Conservation (phyloP, 768 basidiomycete genomes). For the Fistulinella prunicolor region DNA sequence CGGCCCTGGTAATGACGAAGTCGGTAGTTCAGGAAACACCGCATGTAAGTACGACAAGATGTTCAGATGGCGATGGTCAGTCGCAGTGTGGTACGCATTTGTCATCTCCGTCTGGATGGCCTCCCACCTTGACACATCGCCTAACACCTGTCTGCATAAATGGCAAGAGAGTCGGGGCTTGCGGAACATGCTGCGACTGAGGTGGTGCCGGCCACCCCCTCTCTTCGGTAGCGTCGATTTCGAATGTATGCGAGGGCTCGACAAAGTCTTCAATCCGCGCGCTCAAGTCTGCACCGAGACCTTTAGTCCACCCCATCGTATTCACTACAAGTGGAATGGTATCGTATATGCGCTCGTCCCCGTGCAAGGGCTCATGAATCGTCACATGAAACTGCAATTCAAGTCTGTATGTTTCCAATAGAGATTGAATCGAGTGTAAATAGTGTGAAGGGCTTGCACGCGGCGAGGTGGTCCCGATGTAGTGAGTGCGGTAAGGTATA, state of each 20-base stretch:
- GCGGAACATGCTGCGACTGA: slow-evolving; percentile 7
- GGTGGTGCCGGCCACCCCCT: slow-evolving; percentile 17
- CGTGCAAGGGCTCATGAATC: slow-evolving; percentile 26
- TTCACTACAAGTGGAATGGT: slow-evolving; percentile 85
- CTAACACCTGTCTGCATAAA: background rate
- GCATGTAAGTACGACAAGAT: slow-evolving; percentile 80
- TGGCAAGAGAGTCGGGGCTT: background rate
- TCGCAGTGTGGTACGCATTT: slow-evolving; percentile 34
- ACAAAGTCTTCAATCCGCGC: slow-evolving; percentile 64
- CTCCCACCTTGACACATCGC: slow-evolving; percentile 32
- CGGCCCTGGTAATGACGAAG: slow-evolving; percentile 12
- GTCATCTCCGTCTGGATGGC: slow-evolving; percentile 39
- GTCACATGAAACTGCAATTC: slow-evolving; percentile 56
- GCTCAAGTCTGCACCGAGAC: slow-evolving; percentile 81
- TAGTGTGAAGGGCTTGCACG: slow-evolving; percentile 75
- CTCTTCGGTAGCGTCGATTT: slow-evolving; percentile 22
- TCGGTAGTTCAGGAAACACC: slow-evolving; percentile 32
- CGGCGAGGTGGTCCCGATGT: slow-evolving; percentile 76
- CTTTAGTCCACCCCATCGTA: slow-evolving; percentile 97
- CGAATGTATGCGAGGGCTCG: slow-evolving; percentile 43
- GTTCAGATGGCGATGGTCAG: slow-evolving; percentile 69
- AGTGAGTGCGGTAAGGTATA: slow-evolving; percentile 72
- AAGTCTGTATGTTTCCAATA: slow-evolving; percentile 64
- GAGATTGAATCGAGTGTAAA: slow-evolving; percentile 59
- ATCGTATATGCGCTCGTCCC: slow-evolving; percentile 46